Conservation (phyloP, 306 rosid species). For the Cucumis cinereus region DNA sequence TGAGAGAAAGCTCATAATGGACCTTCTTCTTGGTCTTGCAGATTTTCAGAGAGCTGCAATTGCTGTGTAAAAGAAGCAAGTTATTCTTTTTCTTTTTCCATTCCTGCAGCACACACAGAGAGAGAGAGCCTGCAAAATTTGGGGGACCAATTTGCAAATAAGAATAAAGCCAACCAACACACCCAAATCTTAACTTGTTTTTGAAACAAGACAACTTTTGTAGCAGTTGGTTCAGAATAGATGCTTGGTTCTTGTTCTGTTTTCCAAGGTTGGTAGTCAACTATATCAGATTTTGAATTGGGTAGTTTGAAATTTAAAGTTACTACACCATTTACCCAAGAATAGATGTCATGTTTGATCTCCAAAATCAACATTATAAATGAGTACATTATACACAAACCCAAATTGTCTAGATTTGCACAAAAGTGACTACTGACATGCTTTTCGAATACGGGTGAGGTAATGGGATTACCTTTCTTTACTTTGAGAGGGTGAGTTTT, state of each 20-base stretch:
- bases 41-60: not conserved
- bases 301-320: not conserved
- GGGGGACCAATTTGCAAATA: slow-evolving; percentile 5
- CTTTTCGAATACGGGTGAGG: not conserved
- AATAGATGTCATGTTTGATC: not conserved
- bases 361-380: too few relatives aligned
- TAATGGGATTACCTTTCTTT: not conserved
- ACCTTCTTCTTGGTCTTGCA: not conserved
- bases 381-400: not conserved
- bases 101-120: not conserved
- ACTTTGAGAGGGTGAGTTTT: not conserved
- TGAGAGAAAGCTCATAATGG: not conserved
- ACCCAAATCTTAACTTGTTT: not conserved
- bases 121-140: slow-evolving; percentile 3
- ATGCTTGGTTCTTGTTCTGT: not conserved
- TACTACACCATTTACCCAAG: not conserved
- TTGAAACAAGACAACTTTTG: not conserved
- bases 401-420: not conserved
- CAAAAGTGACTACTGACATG: not conserved
- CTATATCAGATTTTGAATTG: not conserved
- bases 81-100: not conserved
- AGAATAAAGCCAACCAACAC: not conserved
- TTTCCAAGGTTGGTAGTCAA: not conserved
- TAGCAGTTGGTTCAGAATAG: not conserved
- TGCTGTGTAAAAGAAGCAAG: not conserved